Evolutionary conservation across 2,329 filamentous ascomycete species (phyloP).

Genomic region (Trichoderma citrinoviride): DNA sequence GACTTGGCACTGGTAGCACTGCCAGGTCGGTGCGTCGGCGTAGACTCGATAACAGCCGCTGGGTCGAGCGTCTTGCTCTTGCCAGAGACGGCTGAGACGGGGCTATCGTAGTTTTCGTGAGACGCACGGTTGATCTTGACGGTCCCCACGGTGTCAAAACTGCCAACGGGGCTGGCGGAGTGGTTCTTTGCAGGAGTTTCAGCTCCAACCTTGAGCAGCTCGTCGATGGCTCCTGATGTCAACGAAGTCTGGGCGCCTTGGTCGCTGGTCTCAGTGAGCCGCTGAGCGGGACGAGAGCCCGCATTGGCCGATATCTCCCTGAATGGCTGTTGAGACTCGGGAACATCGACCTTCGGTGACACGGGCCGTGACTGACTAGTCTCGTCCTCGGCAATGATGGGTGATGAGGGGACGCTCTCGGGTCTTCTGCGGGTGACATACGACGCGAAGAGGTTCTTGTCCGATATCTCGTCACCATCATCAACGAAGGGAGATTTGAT

Average conservation of each 20-base stretch:
- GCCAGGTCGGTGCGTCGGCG: constrained; percentile 55
- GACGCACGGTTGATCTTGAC: constrained; percentile 45
- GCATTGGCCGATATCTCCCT: constrained; percentile 62
- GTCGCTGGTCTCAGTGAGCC: constrained; percentile 53
- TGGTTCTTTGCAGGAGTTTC: constrained; percentile 35
- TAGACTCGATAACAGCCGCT: constrained; percentile 35
- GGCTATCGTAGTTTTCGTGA: constrained; percentile 47
- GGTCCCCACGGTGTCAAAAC: constrained; percentile 40
- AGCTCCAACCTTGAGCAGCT: constrained; percentile 56
- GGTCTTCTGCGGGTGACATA: constrained; percentile 46
- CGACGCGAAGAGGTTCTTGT: constrained; percentile 43
- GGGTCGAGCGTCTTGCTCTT: constrained; percentile 42
- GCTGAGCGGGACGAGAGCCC: constrained; percentile 39
- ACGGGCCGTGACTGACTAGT: constrained; percentile 53
- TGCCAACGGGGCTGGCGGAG: constrained; percentile 37
- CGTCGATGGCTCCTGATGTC: constrained; percentile 78
- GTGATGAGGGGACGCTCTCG: constrained; percentile 35
- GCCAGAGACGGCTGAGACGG: constrained; percentile 37
- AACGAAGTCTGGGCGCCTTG: constrained; percentile 79
- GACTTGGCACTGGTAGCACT: constrained; percentile 67
- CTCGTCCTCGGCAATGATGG: constrained; percentile 63
- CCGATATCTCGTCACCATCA: constrained; percentile 39
- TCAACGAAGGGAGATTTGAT: constrained; percentile 33
- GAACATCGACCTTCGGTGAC: constrained; percentile 42
- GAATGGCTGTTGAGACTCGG: constrained; percentile 58